Evolutionary conservation across 2,329 filamentous ascomycete species (phyloP).

Genomic region (Diaporthe aspalathi): DNA sequence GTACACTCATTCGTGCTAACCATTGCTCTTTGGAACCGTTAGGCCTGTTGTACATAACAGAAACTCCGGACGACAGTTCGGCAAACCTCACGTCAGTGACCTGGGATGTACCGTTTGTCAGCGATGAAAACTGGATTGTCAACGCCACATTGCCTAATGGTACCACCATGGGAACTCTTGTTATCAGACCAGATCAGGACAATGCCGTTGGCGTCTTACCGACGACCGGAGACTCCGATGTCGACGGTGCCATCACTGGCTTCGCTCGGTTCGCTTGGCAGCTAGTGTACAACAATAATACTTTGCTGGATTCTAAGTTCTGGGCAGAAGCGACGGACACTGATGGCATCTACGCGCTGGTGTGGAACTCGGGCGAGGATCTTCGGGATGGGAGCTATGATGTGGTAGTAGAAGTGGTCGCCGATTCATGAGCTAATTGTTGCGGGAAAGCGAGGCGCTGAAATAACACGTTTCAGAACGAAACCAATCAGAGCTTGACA

Average conservation of each 20-base stretch:
- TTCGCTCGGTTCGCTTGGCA: slow-evolving; percentile 42
- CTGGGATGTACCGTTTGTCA: slow-evolving; percentile 36
- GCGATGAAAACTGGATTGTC: slow-evolving; percentile 42
- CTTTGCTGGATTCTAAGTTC: slow-evolving; percentile 41
- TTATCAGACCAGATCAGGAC: neutral
- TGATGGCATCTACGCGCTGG: slow-evolving; percentile 21
- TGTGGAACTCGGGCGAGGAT: neutral
- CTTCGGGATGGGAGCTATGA: neutral
- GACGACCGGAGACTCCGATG: slow-evolving; percentile 17
- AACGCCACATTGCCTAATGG: slow-evolving; percentile 41
- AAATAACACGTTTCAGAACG: too few relatives aligned
- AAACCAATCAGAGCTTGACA: too few relatives aligned
- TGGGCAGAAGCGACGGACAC: slow-evolving; percentile 38
- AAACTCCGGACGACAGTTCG: slow-evolving; percentile 4
- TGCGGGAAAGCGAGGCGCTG: too few relatives aligned
- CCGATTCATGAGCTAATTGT: neutral
- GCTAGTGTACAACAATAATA: slow-evolving; percentile 42
- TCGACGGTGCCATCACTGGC: slow-evolving; percentile 40
- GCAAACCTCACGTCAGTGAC: slow-evolving; percentile 17
- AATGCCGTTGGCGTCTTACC: neutral
- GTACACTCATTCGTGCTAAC: neutral
- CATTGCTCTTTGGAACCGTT: neutral
- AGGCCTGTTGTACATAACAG: slow-evolving; percentile 21
- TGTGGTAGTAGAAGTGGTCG: slow-evolving; percentile 7
- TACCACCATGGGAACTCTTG: slow-evolving; percentile 4